A percentile compares a stretch with the other conserved stretches of the same genome.
phyloP scores from a whole-genome alignment of 768 basidiomycete species.

The Russula virescens region DNA sequence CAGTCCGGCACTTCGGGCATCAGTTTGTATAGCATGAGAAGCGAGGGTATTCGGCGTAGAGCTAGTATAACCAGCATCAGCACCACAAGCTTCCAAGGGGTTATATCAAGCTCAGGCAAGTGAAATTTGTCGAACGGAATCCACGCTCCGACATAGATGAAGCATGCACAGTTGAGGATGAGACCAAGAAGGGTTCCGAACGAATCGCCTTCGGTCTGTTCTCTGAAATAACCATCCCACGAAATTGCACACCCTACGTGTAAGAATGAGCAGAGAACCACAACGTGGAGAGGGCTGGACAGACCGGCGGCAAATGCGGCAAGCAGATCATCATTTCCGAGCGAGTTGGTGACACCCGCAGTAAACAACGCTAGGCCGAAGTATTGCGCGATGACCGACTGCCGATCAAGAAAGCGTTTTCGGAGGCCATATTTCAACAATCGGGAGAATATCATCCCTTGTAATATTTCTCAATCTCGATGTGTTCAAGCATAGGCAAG shows the following conservation, averaged over 20 bases:
- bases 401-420: slow-evolving; percentile 63
- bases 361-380: slow-evolving; percentile 67
- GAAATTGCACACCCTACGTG: slow-evolving; percentile 76
- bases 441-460: slow-evolving; percentile 64
- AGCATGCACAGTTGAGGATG: slow-evolving; percentile 73
- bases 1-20: slow-evolving; percentile 83
- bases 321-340: slow-evolving; percentile 84
- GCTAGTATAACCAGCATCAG: slow-evolving; percentile 63
- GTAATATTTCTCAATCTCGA: slow-evolving; percentile 6
- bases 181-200: slow-evolving; percentile 92
- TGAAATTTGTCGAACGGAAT: slow-evolving; percentile 60
- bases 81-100: slow-evolving; percentile 63
- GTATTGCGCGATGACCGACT: slow-evolving; percentile 86
- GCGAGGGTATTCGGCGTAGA: slow-evolving; percentile 73
- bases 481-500: background rate
- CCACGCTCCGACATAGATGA: slow-evolving; percentile 87
- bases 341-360: slow-evolving; percentile 69
- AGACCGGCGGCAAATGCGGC: slow-evolving; percentile 81
- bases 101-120: slow-evolving; percentile 50
- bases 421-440: slow-evolving; percentile 66
- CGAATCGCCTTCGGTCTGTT: slow-evolving; percentile 73
- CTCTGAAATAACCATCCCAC: slow-evolving; percentile 84
- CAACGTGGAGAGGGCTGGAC: slow-evolving; percentile 7
- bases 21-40: slow-evolving; percentile 73
- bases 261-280: background rate